Evolutionary conservation across 1,139 yeast genomes (phyloP), one percentile per base, ranked within the genome.

Genomic region (Magnusiomyces tetraspermus): DNA sequence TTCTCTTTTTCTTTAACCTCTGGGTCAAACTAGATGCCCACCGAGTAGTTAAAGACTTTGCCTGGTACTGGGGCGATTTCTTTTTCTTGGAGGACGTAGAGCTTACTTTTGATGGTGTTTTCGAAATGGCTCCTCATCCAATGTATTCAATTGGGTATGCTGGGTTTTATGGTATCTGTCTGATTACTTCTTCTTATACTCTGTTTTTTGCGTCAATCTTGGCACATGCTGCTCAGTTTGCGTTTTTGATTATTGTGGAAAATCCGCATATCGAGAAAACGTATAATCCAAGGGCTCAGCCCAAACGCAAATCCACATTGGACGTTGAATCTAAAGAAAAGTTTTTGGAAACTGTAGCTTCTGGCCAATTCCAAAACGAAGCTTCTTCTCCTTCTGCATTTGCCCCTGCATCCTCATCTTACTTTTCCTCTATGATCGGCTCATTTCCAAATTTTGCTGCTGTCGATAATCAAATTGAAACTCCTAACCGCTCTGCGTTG

Each of bases 61-160:
- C 96, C 13, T 87, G 96, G 96, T 87, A 87, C 68, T 87, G 96
- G 96, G 96, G 96, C 33, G 96, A 87, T 67, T 87, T 87, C 71
- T 87, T 87, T 75, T 85, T 85, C 69, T 76, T 90, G 57, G 85
- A 86, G 65, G 87, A 86, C 60, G 80, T 83, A 63, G 84, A 85
- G 57, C 76, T 87, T 63, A 84, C 87, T 36, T 87, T 87, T 69
- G 95, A 88, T 66, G 96, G 96, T 47, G 95, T 87, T 11, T 87
- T 86, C 67, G 95, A 87, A 68, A 78, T 87, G 78, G 88, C 92
- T 15, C 96, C 96, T 42, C 96, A 87, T 66, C 96, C 96, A 53
- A 87, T 87, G 96, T 87, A 87, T 67, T 85, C 95, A 0, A 84
- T 88, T 52, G 96, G 96, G 5, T 87, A 87, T 66, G 79, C 87